A percentile compares a stretch with the other conserved stretches of the same genome.
phyloP scores from a whole-genome alignment of 2,329 filamentous ascomycete species.

The Colletotrichum scovillei region DNA sequence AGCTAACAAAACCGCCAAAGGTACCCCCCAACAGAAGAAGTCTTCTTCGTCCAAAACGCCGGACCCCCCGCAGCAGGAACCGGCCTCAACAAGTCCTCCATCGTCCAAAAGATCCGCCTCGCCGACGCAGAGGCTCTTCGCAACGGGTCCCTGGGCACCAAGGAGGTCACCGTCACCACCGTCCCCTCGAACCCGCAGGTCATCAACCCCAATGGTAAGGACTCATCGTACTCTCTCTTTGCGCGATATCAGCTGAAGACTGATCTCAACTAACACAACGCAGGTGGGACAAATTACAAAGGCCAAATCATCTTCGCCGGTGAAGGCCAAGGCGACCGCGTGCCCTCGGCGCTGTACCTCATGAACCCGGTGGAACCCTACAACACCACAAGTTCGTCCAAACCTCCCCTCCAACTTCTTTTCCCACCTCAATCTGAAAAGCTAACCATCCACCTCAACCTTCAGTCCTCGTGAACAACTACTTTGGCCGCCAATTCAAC shows the following conservation, averaged over 20 bases:
- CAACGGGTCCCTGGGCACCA: constrained; percentile 48
- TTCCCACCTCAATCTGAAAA: not conserved
- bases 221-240: no score
- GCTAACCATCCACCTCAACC: not conserved
- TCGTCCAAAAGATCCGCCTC: constrained; percentile 62
- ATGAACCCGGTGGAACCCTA: constrained; percentile 60
- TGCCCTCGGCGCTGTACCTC: constrained; percentile 51
- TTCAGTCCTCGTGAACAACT: constrained; percentile 66
- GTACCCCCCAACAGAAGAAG: constrained; percentile 58
- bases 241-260: no score
- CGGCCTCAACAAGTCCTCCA: constrained; percentile 60
- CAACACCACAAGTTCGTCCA: constrained; percentile 56
- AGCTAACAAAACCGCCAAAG: not conserved
- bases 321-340: constrained; percentile 60
- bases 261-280: no score
- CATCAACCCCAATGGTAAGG: constrained; percentile 61
- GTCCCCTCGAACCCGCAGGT: constrained; percentile 56
- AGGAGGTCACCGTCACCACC: constrained; percentile 53
- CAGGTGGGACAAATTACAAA: constrained; percentile 60
- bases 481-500: constrained; percentile 69
- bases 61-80: constrained; percentile 59
- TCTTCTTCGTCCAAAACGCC: constrained; percentile 66
- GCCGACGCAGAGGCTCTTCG: constrained; percentile 54
- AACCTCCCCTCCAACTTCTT: no score
- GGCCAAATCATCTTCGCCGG: constrained; percentile 61